Base-by-base conservation (phyloP, 1,139 yeast species). In the Yamadazyma sp. region DNA sequence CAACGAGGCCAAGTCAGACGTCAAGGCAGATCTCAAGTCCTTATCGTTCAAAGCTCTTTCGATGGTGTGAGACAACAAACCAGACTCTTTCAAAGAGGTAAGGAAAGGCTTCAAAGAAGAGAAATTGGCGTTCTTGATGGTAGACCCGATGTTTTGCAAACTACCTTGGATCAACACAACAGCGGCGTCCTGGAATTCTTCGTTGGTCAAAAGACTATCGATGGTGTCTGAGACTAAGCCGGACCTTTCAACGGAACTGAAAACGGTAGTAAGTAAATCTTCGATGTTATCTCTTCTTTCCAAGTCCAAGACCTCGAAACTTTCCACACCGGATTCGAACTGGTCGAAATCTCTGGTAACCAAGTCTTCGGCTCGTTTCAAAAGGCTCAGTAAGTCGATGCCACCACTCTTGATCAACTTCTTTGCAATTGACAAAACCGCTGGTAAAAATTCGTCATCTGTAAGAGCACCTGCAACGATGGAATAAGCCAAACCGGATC, bases 401-500 rank as follows among this genome's bases (percentile, higher is more conserved):
- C 47, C 54, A 12, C 58, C 59, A 11, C 56, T 44, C 22, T 47
- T 41, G 39, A 63, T 43, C 15, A 60, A 46, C 25, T 58, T 52
- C 36, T 48, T 51, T 31, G 50, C 56, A 40, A 64, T 59, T 10
- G 43, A 41, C 26, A 55, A 47, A 27, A 62, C 49, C 28, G 62
- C 55, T 31, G 69, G 66, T 39, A 63, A 50, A 33, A 61, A 54
- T n/a, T 54, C 49, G 15, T 57, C 54, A 44, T 60, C 59, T 34
- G 58, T 52, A 31, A 64, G 43, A 30, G 55, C 41, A 26, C 59
- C 59, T 10, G 66, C 58, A 43, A 64, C 49, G 33, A 63, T 44
- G 3, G 58, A 51, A 42, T 64, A 65, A n/a, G 59, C 65, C 45
- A 65, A 59, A 4, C 62, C 63, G 15, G 69, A 63, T 42, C 58